Conservation (phyloP, 331 rosid genomes). For the Acacia concinna region DNA sequence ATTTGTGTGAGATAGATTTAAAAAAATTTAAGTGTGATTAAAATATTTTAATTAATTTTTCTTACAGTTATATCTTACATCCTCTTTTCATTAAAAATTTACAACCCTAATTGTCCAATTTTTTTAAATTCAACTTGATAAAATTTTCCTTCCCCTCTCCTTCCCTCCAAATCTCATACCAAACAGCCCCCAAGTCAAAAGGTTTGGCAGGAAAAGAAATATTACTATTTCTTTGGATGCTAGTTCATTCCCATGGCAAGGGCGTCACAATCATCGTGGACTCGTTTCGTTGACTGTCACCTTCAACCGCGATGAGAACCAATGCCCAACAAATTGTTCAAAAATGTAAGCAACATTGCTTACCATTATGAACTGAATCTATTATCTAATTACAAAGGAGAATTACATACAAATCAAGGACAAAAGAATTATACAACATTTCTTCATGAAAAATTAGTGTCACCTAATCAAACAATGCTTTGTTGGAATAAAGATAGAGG, state of each 20-base stretch:
- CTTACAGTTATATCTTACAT: too few relatives aligned
- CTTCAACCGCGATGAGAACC: background rate
- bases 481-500: slow-evolving; percentile 23
- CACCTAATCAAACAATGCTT: slow-evolving; percentile 35
- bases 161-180: too few relatives aligned
- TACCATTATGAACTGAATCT: slow-evolving; percentile 38
- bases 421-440: slow-evolving; percentile 42
- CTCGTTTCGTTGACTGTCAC: background rate
- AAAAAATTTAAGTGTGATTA: too few relatives aligned
- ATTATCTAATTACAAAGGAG: slow-evolving; percentile 28
- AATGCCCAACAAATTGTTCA: background rate
- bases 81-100: too few relatives aligned
- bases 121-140: too few relatives aligned
- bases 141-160: too few relatives aligned
- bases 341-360: slow-evolving; percentile 35
- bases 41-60: too few relatives aligned
- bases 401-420: slow-evolving; percentile 44
- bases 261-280: background rate
- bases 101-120: too few relatives aligned
- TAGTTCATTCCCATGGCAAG: background rate
- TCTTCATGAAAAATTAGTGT: slow-evolving; percentile 19
- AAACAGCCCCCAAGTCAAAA: too few relatives aligned
- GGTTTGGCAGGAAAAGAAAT: too few relatives aligned
- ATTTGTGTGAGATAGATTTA: too few relatives aligned
- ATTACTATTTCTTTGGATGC: background rate